Conservation (phyloP, 1,139 yeast species). For the Insectozyma bohioensis region DNA sequence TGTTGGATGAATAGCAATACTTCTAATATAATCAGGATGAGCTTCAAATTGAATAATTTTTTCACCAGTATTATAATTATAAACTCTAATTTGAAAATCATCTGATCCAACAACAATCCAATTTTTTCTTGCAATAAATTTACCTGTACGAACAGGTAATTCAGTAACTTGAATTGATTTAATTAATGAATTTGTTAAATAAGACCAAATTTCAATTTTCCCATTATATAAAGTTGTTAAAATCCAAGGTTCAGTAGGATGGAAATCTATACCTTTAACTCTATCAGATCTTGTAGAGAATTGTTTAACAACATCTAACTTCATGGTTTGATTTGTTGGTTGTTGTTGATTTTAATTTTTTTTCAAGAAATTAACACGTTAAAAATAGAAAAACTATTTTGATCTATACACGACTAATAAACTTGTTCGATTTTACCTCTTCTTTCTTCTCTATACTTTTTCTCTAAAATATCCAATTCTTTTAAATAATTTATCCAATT, state of each 20-base stretch:
- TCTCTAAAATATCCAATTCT: constrained; percentile 40
- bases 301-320: constrained; percentile 62
- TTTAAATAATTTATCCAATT: constrained; percentile 56
- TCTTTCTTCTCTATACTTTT: constrained; percentile 31
- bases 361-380: constrained; percentile 11
- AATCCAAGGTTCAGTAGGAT: constrained; percentile 97
- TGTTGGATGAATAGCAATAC: constrained; percentile 90
- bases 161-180: constrained; percentile 78
- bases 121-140: constrained; percentile 91
- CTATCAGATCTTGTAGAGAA: constrained; percentile 90
- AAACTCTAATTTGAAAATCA: constrained; percentile 90
- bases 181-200: constrained; percentile 65
- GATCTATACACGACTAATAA: constrained; percentile 23
- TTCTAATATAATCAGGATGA: constrained; percentile 94
- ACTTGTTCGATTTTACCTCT: constrained; percentile 41
- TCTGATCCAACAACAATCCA: constrained; percentile 98
- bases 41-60: constrained; percentile 95
- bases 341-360: constrained; percentile 8
- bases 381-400: background rate
- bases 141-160: constrained; percentile 94
- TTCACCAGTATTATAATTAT: constrained; percentile 93
- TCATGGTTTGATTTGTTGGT: constrained; percentile 26
- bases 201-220: constrained; percentile 88
- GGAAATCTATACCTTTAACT: constrained; percentile 97
- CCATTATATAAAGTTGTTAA: constrained; percentile 84